These are phyloP conservation scores for Torulaspora gathmanii DNA, from an alignment of 805 yeast genomes.

Conservation along the genomic window DNA sequence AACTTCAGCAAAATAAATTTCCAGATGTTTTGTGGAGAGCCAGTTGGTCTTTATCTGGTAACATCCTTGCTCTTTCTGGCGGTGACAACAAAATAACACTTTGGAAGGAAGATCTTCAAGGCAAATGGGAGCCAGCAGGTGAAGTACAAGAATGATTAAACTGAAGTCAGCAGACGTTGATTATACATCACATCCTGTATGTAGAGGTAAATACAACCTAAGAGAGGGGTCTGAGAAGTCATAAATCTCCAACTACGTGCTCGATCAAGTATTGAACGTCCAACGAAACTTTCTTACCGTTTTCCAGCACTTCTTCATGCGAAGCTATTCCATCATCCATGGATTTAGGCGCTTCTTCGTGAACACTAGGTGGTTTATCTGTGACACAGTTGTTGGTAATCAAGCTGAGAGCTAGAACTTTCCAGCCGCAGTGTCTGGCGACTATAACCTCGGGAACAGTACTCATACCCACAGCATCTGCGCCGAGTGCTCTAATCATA, in stretches of 20 bases:
- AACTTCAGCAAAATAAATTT: slow-evolving; percentile 72
- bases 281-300: slow-evolving; percentile 71
- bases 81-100: slow-evolving; percentile 94
- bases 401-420: slow-evolving; percentile 77
- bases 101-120: slow-evolving; percentile 92
- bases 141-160: slow-evolving; percentile 69
- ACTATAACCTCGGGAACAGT: slow-evolving; percentile 94
- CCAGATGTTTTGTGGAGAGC: slow-evolving; percentile 99
- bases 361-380: slow-evolving; percentile 62
- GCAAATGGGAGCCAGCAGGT: slow-evolving; percentile 97
- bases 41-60: slow-evolving; percentile 95
- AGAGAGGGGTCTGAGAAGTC: slow-evolving; percentile 1
- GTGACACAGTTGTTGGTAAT: slow-evolving; percentile 80
- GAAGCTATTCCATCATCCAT: slow-evolving; percentile 75
- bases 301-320: slow-evolving; percentile 86
- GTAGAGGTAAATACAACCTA: slow-evolving; percentile 7
- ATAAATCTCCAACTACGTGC: slow-evolving; percentile 47
- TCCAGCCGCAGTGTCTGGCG: slow-evolving; percentile 83
- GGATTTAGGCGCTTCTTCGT: slow-evolving; percentile 49
- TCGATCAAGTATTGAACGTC: slow-evolving; percentile 73
- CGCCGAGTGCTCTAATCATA: slow-evolving; percentile 65
- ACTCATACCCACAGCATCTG: slow-evolving; percentile 96
- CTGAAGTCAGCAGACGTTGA: not conserved
- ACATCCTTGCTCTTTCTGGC: slow-evolving; percentile 89
- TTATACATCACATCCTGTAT: slow-evolving; percentile 5